Percentiles rank a stretch among this genome's conserved stretches.
Conservation (phyloP, 2,329 filamentous ascomycete genomes). For the Exserohilum rostratum region DNA sequence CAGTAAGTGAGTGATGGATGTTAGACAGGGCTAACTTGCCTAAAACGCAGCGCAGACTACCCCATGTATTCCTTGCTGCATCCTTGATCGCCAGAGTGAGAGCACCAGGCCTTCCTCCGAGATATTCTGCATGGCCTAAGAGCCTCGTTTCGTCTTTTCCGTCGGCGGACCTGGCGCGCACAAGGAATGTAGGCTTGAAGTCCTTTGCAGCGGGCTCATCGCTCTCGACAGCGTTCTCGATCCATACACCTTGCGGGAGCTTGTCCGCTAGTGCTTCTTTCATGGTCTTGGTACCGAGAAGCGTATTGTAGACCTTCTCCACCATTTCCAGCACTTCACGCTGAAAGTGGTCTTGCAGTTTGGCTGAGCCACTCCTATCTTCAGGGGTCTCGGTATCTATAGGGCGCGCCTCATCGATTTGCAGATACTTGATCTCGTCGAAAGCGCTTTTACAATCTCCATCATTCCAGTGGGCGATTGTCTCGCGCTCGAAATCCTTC, state of each 20-base stretch:
- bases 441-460: conserved; percentile 1
- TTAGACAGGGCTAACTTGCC: conserved; percentile 7
- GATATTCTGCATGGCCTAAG: conserved; percentile 27
- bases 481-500: conserved; percentile 10
- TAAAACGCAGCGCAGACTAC: conserved; percentile 27
- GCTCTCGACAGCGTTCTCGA: conserved; percentile 5
- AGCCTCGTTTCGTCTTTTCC: conserved; percentile 10
- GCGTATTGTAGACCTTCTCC: conserved; percentile 2
- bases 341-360: conserved; percentile 13
- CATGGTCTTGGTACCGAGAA: conserved; percentile 5
- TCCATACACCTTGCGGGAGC: conserved; percentile 1
- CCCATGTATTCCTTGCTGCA: conserved; percentile 14
- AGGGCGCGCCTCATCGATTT: neutral
- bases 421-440: conserved; percentile 7
- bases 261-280: neutral
- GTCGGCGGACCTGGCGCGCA: conserved; percentile 8
- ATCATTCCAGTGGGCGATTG: conserved; percentile 5
- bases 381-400: neutral
- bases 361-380: neutral
- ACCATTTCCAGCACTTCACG: conserved; percentile 14
- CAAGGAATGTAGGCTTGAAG: conserved; percentile 14
- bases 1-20: neutral
- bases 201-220: neutral
- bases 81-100: conserved; percentile 17
- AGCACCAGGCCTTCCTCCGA: conserved; percentile 20